Conservation (phyloP, 192 early-diverging fungal genomes). For the Coemansia guatemalensis region DNA sequence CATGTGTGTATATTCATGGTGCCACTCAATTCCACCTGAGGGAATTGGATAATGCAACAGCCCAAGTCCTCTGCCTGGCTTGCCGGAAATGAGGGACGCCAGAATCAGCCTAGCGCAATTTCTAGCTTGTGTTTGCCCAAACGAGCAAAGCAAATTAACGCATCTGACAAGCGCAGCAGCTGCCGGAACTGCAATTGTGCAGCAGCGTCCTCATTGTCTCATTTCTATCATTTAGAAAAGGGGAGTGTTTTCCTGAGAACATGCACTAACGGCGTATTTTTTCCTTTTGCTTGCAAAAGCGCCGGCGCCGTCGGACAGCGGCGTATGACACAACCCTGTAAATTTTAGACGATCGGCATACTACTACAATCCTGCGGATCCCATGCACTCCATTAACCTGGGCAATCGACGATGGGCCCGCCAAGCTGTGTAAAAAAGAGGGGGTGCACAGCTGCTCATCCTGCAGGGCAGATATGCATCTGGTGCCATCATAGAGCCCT, state of each 20-base stretch:
- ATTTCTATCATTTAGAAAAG: conserved; percentile 6
- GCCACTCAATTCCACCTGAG: not conserved
- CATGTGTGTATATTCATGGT: no score
- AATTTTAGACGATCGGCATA: not conserved
- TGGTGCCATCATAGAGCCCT: not conserved
- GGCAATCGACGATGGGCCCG: not conserved
- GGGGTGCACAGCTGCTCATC: not conserved
- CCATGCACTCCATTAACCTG: not conserved
- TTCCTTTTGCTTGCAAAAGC: not conserved
- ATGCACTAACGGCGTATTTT: not conserved
- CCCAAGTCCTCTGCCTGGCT: no score
- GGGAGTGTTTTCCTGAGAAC: not conserved
- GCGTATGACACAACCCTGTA: no score
- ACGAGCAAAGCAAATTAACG: conserved; percentile 24
- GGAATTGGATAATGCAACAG: no score
- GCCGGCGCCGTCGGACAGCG: not conserved
- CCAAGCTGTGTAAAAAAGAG: not conserved
- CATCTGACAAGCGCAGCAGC: conserved; percentile 10
- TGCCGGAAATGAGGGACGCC: not conserved
- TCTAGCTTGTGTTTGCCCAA: not conserved
- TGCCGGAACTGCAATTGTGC: conserved; percentile 23
- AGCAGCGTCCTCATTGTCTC: conserved; percentile 3
- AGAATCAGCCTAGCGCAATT: not conserved
- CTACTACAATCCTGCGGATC: not conserved
- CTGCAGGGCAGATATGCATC: not conserved